Conservation (phyloP, 768 basidiomycete species). For the Naematelia encephala region DNA sequence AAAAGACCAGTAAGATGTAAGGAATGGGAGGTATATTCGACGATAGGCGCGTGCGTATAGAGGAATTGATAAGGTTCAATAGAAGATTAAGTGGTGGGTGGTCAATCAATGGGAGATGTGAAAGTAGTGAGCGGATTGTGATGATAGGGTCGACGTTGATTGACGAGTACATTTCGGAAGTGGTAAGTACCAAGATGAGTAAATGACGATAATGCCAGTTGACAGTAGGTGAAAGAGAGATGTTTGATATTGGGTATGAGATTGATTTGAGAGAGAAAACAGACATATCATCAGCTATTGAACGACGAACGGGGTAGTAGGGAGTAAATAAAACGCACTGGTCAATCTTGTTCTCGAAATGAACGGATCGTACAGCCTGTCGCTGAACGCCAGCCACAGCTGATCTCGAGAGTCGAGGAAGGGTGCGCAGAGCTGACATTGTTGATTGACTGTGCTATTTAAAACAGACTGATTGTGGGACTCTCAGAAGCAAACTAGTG, state of each 20-base stretch:
- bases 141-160: background rate
- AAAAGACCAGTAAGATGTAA: no score
- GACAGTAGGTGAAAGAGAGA: no score
- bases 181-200: no score
- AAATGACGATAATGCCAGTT: no score
- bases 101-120: background rate
- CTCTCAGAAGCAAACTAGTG: background rate
- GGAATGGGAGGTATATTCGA: no score
- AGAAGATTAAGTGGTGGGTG: background rate
- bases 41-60: no score
- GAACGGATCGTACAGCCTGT: slow-evolving; percentile 35
- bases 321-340: no score
- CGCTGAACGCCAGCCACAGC: slow-evolving; percentile 14
- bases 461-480: background rate
- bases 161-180: no score
- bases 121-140: background rate
- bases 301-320: no score
- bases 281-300: no score
- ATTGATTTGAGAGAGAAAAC: no score
- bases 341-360: slow-evolving; percentile 48
- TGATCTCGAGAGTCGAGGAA: slow-evolving; percentile 30
- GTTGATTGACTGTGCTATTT: background rate
- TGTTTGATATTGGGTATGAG: no score
- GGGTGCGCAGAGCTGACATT: slow-evolving; percentile 19
- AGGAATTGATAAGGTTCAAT: background rate